Percentiles rank a stretch among this genome's conserved stretches.
phyloP scores from a whole-genome alignment of 2,329 filamentous ascomycete genomes.

The Talaromyces verruculosus region DNA sequence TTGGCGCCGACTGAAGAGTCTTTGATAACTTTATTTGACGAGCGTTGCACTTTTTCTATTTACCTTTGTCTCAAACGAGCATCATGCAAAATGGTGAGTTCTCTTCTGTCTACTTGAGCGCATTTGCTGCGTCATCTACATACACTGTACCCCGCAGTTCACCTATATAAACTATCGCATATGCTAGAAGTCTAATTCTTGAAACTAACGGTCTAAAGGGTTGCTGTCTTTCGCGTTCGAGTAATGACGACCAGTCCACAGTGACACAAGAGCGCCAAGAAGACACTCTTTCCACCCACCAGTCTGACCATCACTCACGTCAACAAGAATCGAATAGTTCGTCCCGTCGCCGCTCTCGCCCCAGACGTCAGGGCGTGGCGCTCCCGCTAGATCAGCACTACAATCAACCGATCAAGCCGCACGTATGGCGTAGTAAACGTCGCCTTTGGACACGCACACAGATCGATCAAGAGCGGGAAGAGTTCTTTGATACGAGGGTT shows the following conservation, averaged over 20 bases:
- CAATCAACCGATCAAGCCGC: constrained; percentile 66
- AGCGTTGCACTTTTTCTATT: constrained; percentile 14
- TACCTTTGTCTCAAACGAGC: constrained; percentile 23
- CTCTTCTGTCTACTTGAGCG: neutral
- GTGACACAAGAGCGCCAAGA: constrained; percentile 29
- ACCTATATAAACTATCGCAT: neutral
- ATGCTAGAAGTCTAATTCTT: neutral
- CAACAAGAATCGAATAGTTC: constrained; percentile 22
- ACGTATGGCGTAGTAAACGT: constrained; percentile 64
- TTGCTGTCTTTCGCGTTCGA: constrained; percentile 41
- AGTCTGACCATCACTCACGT: constrained; percentile 21
- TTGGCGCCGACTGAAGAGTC: neutral
- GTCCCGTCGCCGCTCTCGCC: constrained; percentile 19
- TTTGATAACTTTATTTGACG: constrained; percentile 14
- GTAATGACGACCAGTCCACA: constrained; percentile 34
- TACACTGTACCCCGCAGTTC: neutral
- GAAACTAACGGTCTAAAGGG: constrained; percentile 31
- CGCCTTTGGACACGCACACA: constrained; percentile 68
- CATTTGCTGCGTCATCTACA: neutral
- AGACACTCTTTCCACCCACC: constrained; percentile 25
- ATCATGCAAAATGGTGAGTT: constrained; percentile 40
- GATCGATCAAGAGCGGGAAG: constrained; percentile 69
- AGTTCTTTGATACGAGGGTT: constrained; percentile 89
- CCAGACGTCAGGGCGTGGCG: constrained; percentile 25
- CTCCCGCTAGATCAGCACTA: constrained; percentile 58